Evolutionary conservation across 169 alveolate species (phyloP).

Genomic region (Cryptosporidium baileyi): DNA sequence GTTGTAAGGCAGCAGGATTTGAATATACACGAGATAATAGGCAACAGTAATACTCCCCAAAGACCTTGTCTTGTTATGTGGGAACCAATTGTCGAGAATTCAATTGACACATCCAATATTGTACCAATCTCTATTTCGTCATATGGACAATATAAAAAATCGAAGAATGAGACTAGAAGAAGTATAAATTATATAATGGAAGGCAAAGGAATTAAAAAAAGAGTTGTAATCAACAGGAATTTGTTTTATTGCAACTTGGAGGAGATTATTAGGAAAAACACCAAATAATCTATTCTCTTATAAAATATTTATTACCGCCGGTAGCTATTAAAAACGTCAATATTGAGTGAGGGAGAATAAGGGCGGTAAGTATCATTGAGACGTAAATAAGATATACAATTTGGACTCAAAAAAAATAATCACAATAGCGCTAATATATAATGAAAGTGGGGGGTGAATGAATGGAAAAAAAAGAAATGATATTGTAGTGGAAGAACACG

Average conservation of each 20-base stretch:
- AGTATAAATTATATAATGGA: neutral
- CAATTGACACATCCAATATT: neutral
- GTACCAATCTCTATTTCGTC: slow-evolving; percentile 45
- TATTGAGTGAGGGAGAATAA: neutral
- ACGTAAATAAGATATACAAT: slow-evolving; percentile 9
- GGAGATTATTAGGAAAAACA: neutral
- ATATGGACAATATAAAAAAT: slow-evolving; percentile 42
- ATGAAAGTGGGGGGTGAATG: slow-evolving; percentile 42
- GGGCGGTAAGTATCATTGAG: neutral
- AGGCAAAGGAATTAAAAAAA: neutral
- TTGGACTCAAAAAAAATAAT: slow-evolving; percentile 35
- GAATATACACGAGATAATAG: neutral
- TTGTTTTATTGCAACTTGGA: slow-evolving; percentile 30
- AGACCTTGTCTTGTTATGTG: slow-evolving; percentile 62
- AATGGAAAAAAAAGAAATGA: neutral
- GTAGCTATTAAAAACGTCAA: too few relatives aligned
- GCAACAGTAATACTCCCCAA: neutral
- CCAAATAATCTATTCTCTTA: neutral
- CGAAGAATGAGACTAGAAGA: neutral
- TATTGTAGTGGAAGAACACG: neutral
- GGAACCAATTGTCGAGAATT: slow-evolving; percentile 48
- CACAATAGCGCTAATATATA: too few relatives aligned
- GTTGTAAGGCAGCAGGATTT: neutral
- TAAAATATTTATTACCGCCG: neutral
- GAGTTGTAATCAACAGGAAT: neutral